Evolutionary conservation across 805 yeast genomes (phyloP).

Genomic region (Yarrowia deformans): DNA sequence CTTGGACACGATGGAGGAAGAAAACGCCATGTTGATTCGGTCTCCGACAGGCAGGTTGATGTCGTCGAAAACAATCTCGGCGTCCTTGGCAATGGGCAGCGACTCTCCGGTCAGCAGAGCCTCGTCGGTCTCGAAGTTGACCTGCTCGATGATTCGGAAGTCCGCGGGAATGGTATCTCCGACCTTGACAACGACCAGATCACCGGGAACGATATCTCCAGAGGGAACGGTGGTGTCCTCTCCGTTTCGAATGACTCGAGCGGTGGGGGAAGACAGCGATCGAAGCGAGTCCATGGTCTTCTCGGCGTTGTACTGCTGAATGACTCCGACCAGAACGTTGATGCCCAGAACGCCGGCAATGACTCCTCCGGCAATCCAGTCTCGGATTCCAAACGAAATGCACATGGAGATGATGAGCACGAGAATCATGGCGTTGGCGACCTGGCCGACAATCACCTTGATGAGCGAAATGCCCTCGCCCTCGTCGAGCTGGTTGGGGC

Average conservation of each 20-base stretch:
- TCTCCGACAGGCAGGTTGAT: slow-evolving; percentile 69
- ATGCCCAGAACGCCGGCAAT: slow-evolving; percentile 70
- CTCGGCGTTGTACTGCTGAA: slow-evolving; percentile 77
- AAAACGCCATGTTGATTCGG: slow-evolving; percentile 71
- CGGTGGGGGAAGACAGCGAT: slow-evolving; percentile 72
- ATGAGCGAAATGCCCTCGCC: slow-evolving; percentile 62
- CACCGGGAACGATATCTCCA: slow-evolving; percentile 76
- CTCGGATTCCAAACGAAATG: slow-evolving; percentile 73
- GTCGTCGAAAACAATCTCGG: slow-evolving; percentile 51
- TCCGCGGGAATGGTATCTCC: slow-evolving; percentile 85
- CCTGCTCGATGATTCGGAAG: slow-evolving; percentile 61
- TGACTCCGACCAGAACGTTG: slow-evolving; percentile 70
- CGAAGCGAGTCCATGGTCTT: slow-evolving; percentile 78
- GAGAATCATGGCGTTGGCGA: slow-evolving; percentile 79
- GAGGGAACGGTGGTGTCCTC: slow-evolving; percentile 64
- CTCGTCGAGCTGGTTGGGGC: slow-evolving; percentile 68
- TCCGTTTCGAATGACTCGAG: slow-evolving; percentile 70
- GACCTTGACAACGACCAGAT: slow-evolving; percentile 64
- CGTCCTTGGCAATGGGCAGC: slow-evolving; percentile 66
- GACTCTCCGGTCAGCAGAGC: slow-evolving; percentile 73
- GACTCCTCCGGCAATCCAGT: slow-evolving; percentile 86
- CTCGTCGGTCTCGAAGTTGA: slow-evolving; percentile 75
- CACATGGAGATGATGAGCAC: slow-evolving; percentile 73
- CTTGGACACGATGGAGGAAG: slow-evolving; percentile 73
- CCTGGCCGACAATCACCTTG: slow-evolving; percentile 67